phyloP scores from a whole-genome alignment of 306 rosid species.

The Ceratonia siliqua region DNA sequence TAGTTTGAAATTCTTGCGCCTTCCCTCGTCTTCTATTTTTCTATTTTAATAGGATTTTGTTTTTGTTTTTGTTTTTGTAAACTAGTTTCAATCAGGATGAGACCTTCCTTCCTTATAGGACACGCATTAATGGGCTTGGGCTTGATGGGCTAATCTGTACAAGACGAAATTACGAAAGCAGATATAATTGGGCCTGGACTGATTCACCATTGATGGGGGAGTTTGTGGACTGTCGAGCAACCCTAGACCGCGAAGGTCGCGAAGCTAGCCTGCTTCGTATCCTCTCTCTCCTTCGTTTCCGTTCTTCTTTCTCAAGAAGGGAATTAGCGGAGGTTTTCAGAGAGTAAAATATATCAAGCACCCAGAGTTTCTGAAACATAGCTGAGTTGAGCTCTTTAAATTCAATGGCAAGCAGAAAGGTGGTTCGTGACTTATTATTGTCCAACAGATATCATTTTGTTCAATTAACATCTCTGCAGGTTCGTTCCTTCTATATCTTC shows the following conservation, averaged over 20 bases:
- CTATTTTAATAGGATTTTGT: background rate
- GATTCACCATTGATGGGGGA: background rate
- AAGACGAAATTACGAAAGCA: background rate
- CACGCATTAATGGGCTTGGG: background rate
- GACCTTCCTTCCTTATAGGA: background rate
- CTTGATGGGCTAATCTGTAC: background rate
- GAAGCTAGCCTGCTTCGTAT: background rate
- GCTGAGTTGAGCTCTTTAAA: background rate
- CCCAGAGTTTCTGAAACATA: background rate
- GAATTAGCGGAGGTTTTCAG: too few species aligned
- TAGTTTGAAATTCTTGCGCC: background rate
- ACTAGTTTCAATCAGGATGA: too few species aligned
- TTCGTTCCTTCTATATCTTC: constrained; percentile 18
- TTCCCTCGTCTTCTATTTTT: background rate
- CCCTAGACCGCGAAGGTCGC: constrained; percentile 6
- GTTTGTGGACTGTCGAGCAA: background rate
- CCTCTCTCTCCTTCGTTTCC: background rate
- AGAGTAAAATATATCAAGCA: too few species aligned
- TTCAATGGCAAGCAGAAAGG: constrained; percentile 61
- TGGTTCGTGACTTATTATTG: constrained; percentile 71
- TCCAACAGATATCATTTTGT: constrained; percentile 48
- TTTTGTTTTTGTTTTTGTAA: too few species aligned
- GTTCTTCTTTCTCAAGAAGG: constrained; percentile 3
- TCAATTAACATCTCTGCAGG: constrained; percentile 52
- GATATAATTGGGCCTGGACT: background rate